These are phyloP conservation scores for Colletotrichum coccodes DNA, from an alignment of 2,329 filamentous ascomycete species.

Conservation along the genomic window DNA sequence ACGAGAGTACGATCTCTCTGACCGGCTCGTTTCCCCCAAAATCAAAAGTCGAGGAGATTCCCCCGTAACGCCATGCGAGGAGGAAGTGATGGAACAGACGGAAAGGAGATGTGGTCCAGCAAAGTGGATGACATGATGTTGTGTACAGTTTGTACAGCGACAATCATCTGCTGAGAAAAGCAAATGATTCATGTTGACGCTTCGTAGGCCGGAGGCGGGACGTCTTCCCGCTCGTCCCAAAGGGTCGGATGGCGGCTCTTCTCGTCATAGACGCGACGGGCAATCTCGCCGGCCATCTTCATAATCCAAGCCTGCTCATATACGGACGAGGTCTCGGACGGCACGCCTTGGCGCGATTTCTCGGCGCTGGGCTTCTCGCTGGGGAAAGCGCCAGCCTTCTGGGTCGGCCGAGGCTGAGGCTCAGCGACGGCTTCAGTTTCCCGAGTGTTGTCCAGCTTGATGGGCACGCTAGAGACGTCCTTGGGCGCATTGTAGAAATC, in stretches of 20 bases:
- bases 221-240: constrained; percentile 66
- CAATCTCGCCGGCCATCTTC: constrained; percentile 95
- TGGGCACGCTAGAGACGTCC: constrained; percentile 25
- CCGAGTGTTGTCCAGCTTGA: constrained; percentile 17
- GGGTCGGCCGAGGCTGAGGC: constrained; percentile 23
- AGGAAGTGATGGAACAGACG: constrained; percentile 28
- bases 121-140: constrained; percentile 1
- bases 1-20: not conserved
- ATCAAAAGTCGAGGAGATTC: not conserved
- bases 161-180: constrained; percentile 10
- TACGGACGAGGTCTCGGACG: constrained; percentile 62
- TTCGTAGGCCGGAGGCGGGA: constrained; percentile 72
- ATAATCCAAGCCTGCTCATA: constrained; percentile 87
- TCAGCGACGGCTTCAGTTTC: constrained; percentile 33
- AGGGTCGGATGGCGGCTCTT: constrained; percentile 68
- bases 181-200: constrained; percentile 50
- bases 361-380: constrained; percentile 45
- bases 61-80: constrained; percentile 31
- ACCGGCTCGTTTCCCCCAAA: not conserved
- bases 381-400: constrained; percentile 38
- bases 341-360: constrained; percentile 39
- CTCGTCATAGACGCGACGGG: constrained; percentile 86
- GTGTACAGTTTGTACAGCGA: constrained; percentile 31
- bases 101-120: constrained; percentile 25
- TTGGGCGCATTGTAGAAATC: constrained; percentile 43